A percentile compares a stretch with the other conserved stretches of the same genome.
Evolutionary conservation across 1,139 yeast genomes (phyloP).

Genomic region (Wickerhamomyces sp.): DNA sequence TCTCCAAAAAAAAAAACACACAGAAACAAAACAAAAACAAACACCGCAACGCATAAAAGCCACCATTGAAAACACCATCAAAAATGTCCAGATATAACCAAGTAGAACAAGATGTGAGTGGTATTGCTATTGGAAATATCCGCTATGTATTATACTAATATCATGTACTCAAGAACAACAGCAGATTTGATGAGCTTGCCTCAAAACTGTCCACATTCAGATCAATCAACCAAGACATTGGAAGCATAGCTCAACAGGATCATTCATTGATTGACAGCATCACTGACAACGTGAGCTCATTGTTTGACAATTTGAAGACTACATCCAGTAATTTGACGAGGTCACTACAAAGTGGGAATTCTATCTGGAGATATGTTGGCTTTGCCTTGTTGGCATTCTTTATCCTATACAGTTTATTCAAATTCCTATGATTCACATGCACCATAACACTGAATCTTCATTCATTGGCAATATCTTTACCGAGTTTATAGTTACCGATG

Average conservation of each 20-base stretch:
- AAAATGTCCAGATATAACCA: not conserved
- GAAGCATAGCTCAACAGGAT: slow-evolving; percentile 53
- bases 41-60: not conserved
- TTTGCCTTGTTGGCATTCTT: slow-evolving; percentile 57
- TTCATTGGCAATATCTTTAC: slow-evolving; percentile 63
- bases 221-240: slow-evolving; percentile 58
- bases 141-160: not conserved
- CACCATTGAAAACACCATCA: not conserved
- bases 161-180: slow-evolving; percentile 43
- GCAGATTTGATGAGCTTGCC: slow-evolving; percentile 53
- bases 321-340: slow-evolving; percentile 66
- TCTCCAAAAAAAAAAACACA: no score
- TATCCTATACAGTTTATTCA: slow-evolving; percentile 61
- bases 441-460: not conserved
- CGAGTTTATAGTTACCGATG: slow-evolving; percentile 82
- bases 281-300: slow-evolving; percentile 53
- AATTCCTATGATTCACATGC: slow-evolving; percentile 34
- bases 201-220: slow-evolving; percentile 56
- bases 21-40: not conserved
- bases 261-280: slow-evolving; percentile 50
- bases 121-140: not conserved
- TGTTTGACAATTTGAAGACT: slow-evolving; percentile 56
- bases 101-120: not conserved
- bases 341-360: slow-evolving; percentile 52
- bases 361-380: slow-evolving; percentile 51